Evolutionary conservation across 441 rosid genomes (phyloP).

Genomic region (Kokia cookei): DNA sequence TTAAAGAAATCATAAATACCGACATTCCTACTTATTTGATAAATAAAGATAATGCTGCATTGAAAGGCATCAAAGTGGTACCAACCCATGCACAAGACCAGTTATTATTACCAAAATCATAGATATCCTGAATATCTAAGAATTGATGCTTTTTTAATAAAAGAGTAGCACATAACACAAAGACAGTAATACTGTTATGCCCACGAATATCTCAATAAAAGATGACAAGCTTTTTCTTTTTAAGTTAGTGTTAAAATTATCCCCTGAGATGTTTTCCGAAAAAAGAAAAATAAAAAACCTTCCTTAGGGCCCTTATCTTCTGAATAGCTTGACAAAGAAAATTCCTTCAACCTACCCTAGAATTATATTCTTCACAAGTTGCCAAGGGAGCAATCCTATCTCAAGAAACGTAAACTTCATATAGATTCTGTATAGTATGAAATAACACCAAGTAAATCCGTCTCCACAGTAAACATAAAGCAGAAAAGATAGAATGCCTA

Average conservation of each 20-base stretch:
- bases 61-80: background rate
- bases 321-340: background rate
- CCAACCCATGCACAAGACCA: background rate
- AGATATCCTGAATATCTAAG: background rate
- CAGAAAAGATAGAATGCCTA: background rate
- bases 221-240: background rate
- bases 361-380: background rate
- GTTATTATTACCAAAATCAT: slow-evolving; percentile 1
- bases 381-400: background rate
- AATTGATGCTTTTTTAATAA: background rate
- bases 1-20: background rate
- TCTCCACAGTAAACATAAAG: background rate
- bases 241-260: background rate
- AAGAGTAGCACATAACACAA: background rate
- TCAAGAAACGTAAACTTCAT: background rate
- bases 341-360: background rate
- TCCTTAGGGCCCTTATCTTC: background rate
- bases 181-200: background rate
- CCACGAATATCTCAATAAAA: background rate
- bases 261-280: background rate
- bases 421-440: background rate
- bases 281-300: background rate
- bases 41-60: background rate
- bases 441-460: background rate
- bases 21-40: background rate